phyloP scores from a whole-genome alignment of 305 asterid species.

The Fraxinus ornus region DNA sequence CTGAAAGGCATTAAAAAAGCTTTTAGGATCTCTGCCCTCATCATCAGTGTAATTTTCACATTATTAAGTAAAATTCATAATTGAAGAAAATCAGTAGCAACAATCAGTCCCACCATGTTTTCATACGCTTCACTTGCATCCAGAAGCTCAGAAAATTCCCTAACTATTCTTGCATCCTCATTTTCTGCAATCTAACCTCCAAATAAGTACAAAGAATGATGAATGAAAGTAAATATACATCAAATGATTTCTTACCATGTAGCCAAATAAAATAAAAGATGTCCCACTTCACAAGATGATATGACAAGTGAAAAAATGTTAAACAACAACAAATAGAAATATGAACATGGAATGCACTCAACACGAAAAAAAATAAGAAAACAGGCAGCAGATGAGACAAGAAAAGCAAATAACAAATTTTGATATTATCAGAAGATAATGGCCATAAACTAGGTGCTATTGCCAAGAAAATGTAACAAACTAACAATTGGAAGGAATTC shows the following conservation, averaged over 20 bases:
- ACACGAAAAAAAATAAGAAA: not conserved
- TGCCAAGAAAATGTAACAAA: not conserved
- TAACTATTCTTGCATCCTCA: constrained; percentile 52
- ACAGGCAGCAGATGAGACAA: not conserved
- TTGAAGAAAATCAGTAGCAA: not conserved
- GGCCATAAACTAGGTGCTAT: not conserved
- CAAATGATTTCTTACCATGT: not conserved
- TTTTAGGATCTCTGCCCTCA: constrained; percentile 24
- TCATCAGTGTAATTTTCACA: not conserved
- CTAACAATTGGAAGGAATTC: not conserved
- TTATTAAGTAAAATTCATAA: not conserved
- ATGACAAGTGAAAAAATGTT: not conserved
- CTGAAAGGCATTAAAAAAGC: constrained; percentile 32
- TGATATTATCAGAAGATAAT: not conserved
- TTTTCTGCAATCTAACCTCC: constrained; percentile 64
- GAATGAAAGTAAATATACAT: not conserved
- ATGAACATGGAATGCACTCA: not conserved
- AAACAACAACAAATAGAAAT: not conserved
- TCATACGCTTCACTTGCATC: constrained; percentile 57
- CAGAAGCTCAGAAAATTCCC: constrained; percentile 75
- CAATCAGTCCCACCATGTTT: constrained; percentile 38
- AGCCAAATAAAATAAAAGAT: not conserved
- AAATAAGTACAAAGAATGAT: constrained; percentile 33
- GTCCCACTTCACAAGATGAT: not conserved
- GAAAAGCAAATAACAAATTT: not conserved